Base-by-base conservation (phyloP, 2,329 filamentous ascomycete genomes). In the Fusarium chaquense region DNA sequence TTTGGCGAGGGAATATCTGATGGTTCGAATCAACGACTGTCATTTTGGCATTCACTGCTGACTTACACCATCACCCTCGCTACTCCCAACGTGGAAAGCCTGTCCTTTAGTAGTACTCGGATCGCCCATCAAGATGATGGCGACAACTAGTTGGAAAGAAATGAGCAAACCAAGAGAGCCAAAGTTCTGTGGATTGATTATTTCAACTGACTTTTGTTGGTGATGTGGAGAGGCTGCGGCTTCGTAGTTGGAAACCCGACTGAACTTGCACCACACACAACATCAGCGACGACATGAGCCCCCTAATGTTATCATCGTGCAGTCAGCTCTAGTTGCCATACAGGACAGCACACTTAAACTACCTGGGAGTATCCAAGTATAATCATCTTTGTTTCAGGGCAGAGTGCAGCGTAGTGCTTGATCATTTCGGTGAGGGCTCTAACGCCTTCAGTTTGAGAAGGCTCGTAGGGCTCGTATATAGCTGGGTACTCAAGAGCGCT, bases 341-440 rank as follows among this genome's bases (percentile, higher is more conserved):
- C 1, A 20, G 4, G n/a, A 22, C 11, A 40, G 13, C 5, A 20
- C n/a, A 20, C 16, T 3, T 9, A 12, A 16, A 47, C 36, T 20
- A 70, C 70, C 49, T 74, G 72, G 3, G 73, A 75, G 10, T 67
- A 74, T 0, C 73, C 73, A 24, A 75, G 65, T 1, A 75, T 38
- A n/a, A 75, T 55, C 18, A 74, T 67, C 56, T 72, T 73, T 4
- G 67, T 65, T 4, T 32, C 15, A 2, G 73, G 73, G 22, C 73
- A 75, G 9, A 30, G 15, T 3, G 45, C 16, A 10, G 60, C 61
- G 22, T 67, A 73, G 20, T 56, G 33, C 10, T 46, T 45, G 7
- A 75, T 33, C 15, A 61, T 13, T 9, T 45, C 16, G 2, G 62
- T 45, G 13, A 75, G 50, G 11, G 40, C 41, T 9, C 32, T 28